Evolutionary conservation across 257 asterid species (phyloP).

Genomic region (Solanum clarkiae): DNA sequence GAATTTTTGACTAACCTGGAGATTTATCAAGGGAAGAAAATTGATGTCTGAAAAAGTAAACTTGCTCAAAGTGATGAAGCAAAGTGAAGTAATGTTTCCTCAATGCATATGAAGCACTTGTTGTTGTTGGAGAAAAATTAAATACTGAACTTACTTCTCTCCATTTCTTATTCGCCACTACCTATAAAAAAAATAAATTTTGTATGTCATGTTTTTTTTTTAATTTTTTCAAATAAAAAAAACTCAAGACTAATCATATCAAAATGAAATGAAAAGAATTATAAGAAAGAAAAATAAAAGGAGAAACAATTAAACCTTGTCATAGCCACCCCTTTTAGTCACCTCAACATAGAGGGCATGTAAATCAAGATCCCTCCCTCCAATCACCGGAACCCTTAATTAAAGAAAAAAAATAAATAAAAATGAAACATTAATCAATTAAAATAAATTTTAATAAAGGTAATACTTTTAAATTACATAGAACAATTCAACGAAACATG

Average conservation of each 20-base stretch:
- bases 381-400: slow-evolving; percentile 62
- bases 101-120: slow-evolving; percentile 30
- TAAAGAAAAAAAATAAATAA: not conserved
- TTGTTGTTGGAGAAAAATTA: slow-evolving; percentile 40
- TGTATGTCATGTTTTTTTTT: not conserved
- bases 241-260: not conserved
- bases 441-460: too few species aligned
- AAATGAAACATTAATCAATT: not conserved
- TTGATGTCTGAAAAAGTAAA: slow-evolving; percentile 32
- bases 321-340: slow-evolving; percentile 67
- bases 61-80: not conserved
- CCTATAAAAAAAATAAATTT: slow-evolving; percentile 16
- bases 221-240: not conserved
- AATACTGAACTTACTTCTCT: slow-evolving; percentile 55
- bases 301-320: slow-evolving; percentile 26
- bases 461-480: too few species aligned
- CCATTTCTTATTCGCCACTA: slow-evolving; percentile 61
- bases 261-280: not conserved
- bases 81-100: too few species aligned
- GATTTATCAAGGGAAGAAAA: slow-evolving; percentile 9
- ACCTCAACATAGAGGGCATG: slow-evolving; percentile 61
- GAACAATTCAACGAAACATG: too few species aligned
- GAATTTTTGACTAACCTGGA: not conserved
- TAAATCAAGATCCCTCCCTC: slow-evolving; percentile 59
- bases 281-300: not conserved